Base-by-base conservation (phyloP, 1,284 basidiomycete genomes). In the Apiotrichum mycotoxinovorans region DNA sequence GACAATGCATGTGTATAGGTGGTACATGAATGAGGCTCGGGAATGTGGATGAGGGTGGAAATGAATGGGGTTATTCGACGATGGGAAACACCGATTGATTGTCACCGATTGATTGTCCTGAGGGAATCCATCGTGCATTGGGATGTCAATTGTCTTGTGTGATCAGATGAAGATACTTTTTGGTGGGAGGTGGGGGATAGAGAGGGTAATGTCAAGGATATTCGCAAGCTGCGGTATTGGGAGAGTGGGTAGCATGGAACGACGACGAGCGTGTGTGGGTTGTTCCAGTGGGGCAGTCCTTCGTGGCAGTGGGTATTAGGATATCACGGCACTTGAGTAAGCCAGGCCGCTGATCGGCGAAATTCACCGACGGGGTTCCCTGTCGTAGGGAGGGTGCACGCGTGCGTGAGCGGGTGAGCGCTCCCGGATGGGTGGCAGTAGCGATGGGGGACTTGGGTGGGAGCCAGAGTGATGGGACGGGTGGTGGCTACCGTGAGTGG, bases 391-490 rank as follows among this genome's bases (percentile, higher is more conserved):
- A 34, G 46, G 54, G 3, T 44, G 55, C 11, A 34, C 27, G 12
- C 27, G 45, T 5, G 44, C n/a, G n/a, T 33, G 26, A 1, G 18
- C 44, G 2, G 54, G 58, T 22, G 59, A 57, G n/a, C 50, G 55
- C 22, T 40, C 35, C 14, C 60, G 60, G 23, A 61, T 61, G 4
- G 60, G 60, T 10, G 60, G 60, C 8, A 61, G 53, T 4, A 54
- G 46, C 0, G 56, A 49, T 3, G 59, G 56, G 8, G 59, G 59
- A 22, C 56, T 61, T 25, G 37, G 20, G 17, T 38, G 43, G 18
- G 42, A 18, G 4, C 35, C 51, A 23, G 37, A 17, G 15, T 27
- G 42, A 23, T 27, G 42, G 34, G 34, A 17, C 5, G 34, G 14
- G 1, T 23, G 26, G 4, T 54, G 53, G 23, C 22, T 20, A 23